These are phyloP conservation scores for Chenopodium album DNA, from an alignment of 148 eudicot genomes.

Conservation along the genomic window DNA sequence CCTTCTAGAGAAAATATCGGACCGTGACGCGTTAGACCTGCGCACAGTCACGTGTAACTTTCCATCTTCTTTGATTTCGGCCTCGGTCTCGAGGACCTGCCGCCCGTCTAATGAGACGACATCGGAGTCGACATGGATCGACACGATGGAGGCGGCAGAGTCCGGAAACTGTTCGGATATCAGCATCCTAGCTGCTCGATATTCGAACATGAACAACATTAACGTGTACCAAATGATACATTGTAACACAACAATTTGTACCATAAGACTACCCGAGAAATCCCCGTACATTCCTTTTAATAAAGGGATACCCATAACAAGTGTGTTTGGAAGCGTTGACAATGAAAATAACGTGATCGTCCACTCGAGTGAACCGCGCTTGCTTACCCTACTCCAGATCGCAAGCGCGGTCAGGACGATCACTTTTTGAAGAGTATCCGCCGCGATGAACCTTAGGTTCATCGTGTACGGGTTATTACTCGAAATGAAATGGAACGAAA, in stretches of 20 bases:
- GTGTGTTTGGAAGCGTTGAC: slow-evolving; percentile 88
- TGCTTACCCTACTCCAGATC: slow-evolving; percentile 54
- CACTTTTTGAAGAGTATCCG: slow-evolving; percentile 80
- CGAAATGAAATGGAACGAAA: slow-evolving; percentile 90
- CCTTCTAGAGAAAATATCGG: slow-evolving; percentile 67
- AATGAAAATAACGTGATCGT: slow-evolving; percentile 78
- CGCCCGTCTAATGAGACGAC: slow-evolving; percentile 77
- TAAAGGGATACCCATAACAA: slow-evolving; percentile 93
- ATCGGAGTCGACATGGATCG: slow-evolving; percentile 88
- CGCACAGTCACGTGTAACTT: slow-evolving; percentile 79
- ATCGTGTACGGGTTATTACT: slow-evolving; percentile 71
- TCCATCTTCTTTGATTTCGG: slow-evolving; percentile 81
- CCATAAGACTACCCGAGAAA: slow-evolving; percentile 80
- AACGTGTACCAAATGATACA: slow-evolving; percentile 94
- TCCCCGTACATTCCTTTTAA: slow-evolving; percentile 94
- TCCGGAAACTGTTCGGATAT: slow-evolving; percentile 93
- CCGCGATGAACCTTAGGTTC: slow-evolving; percentile 82
- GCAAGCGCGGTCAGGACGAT: slow-evolving; percentile 50
- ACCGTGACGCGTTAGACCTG: slow-evolving; percentile 71
- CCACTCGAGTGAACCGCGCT: slow-evolving; percentile 77
- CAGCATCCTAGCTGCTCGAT: slow-evolving; percentile 65
- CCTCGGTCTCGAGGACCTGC: slow-evolving; percentile 64
- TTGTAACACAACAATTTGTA: slow-evolving; percentile 86
- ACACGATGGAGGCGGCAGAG: slow-evolving; percentile 78
- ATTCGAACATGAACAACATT: slow-evolving; percentile 94